Conservation (phyloP, 2,329 filamentous ascomycete genomes). For the Massarina eburnea region DNA sequence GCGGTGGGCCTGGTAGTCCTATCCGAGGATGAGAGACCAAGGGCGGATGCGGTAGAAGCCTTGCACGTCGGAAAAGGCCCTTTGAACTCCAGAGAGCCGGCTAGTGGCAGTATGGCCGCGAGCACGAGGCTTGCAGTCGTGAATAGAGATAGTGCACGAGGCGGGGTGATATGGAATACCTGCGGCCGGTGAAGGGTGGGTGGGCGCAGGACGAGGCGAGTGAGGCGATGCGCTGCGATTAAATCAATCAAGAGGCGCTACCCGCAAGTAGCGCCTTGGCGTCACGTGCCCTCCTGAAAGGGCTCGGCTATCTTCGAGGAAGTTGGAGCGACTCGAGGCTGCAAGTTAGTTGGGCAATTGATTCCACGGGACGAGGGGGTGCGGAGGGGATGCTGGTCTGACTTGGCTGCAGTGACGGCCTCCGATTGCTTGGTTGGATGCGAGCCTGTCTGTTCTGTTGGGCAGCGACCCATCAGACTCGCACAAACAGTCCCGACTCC, state of each 20-base stretch:
- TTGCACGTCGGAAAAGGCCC: background rate
- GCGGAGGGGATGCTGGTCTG: no score
- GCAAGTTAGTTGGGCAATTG: no score
- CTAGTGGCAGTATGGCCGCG: background rate
- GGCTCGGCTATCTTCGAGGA: no score
- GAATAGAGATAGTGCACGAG: background rate
- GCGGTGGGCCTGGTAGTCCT: slow-evolving; percentile 9
- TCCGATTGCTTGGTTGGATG: no score
- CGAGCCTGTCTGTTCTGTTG: background rate
- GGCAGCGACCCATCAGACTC: background rate
- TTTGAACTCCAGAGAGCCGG: background rate
- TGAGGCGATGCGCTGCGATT: background rate
- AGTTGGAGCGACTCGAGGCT: no score
- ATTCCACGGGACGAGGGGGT: no score
- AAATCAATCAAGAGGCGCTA: background rate
- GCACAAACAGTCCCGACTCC: background rate
- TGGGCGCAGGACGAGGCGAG: background rate
- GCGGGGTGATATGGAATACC: background rate
- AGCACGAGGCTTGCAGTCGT: background rate
- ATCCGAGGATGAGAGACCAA: slow-evolving; percentile 3
- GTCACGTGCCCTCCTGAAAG: no score
- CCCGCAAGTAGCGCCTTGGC: background rate
- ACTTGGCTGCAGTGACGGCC: no score
- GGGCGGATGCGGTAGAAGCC: background rate
- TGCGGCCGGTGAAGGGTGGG: background rate